Evolutionary conservation across 192 early-diverging fungal species (phyloP).

Genomic region (Podochytrium sp.): DNA sequence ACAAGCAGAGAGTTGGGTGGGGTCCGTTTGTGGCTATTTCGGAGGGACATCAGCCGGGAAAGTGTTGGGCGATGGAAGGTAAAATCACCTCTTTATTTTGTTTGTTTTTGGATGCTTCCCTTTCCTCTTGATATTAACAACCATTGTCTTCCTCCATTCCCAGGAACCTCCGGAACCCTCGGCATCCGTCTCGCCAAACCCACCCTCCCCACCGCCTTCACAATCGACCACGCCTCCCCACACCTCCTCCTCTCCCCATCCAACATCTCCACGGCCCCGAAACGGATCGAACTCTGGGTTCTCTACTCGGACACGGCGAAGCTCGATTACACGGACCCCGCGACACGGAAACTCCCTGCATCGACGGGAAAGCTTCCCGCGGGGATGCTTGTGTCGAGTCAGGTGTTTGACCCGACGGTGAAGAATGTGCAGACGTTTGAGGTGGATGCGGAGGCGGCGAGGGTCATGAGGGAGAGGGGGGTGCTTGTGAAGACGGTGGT

Average conservation of each 20-base stretch:
- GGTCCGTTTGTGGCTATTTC: constrained; percentile 17
- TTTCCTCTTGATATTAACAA: neutral
- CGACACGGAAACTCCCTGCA: neutral
- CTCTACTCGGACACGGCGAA: constrained; percentile 17
- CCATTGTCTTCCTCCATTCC: no score
- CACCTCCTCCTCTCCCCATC: neutral
- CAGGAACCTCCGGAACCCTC: constrained; percentile 36
- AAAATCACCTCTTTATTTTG: no score
- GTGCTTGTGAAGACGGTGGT: constrained; percentile 20
- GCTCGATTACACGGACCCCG: constrained; percentile 21
- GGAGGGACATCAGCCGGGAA: constrained; percentile 12
- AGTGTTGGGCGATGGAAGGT: constrained; percentile 47
- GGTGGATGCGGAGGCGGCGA: constrained; percentile 7
- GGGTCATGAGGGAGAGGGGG: neutral
- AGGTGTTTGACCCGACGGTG: constrained; percentile 16
- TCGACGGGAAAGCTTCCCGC: neutral
- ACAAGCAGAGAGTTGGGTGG: neutral
- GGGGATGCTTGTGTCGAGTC: constrained; percentile 1
- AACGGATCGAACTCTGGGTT: constrained; percentile 43
- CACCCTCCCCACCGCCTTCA: constrained; percentile 40
- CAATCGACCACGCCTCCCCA: constrained; percentile 32
- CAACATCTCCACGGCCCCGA: constrained; percentile 25
- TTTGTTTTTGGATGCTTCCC: constrained; percentile 8
- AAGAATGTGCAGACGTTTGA: constrained; percentile 11
- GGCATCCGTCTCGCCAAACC: constrained; percentile 32